These are phyloP conservation scores for Trifolium pratense DNA, from an alignment of 306 rosid species.

Conservation along the genomic window DNA sequence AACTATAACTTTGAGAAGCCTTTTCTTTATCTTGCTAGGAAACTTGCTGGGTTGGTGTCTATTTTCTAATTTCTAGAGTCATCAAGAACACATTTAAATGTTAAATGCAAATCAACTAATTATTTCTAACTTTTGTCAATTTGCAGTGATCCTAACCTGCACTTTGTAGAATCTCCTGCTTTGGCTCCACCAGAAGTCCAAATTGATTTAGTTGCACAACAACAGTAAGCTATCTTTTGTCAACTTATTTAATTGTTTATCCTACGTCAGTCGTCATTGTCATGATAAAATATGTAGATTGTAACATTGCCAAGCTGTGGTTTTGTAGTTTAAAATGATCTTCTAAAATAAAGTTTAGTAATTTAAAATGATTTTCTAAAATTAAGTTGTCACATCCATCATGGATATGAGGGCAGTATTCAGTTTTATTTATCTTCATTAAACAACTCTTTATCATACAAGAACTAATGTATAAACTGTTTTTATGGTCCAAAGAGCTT, in stretches of 20 bases:
- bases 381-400: background rate
- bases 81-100: too few species aligned
- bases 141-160: slow-evolving; percentile 68
- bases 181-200: slow-evolving; percentile 85
- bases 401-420: background rate
- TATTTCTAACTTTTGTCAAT: background rate
- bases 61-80: background rate
- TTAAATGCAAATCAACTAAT: background rate
- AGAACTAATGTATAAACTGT: background rate
- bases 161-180: slow-evolving; percentile 84
- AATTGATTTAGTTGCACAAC: slow-evolving; percentile 70
- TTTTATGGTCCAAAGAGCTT: background rate
- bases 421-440: background rate
- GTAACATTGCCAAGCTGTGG: background rate
- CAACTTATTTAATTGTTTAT: background rate
- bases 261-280: background rate
- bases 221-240: slow-evolving; percentile 51
- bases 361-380: background rate
- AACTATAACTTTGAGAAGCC: slow-evolving; percentile 84
- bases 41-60: slow-evolving; percentile 74
- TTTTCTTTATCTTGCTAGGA: slow-evolving; percentile 79
- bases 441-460: background rate
- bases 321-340: too few species aligned
- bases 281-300: background rate
- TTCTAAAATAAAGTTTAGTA: too few species aligned